Evolutionary conservation across 2,329 filamentous ascomycete species (phyloP).

Genomic region (Neonectria faginata): DNA sequence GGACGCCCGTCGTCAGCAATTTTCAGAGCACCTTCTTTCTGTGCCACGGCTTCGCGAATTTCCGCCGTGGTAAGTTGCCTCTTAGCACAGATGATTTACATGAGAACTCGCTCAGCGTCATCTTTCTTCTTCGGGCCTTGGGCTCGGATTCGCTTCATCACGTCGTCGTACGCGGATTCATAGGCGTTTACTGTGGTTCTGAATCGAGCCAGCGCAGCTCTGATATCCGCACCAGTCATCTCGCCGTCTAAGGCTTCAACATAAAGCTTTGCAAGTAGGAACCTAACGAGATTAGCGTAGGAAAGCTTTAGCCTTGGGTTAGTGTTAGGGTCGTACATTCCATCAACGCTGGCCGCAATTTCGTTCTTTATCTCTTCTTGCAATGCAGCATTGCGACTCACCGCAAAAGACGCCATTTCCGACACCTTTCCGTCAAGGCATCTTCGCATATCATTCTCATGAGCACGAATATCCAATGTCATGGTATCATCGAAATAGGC

Average conservation of each 20-base stretch:
- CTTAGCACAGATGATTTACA: constrained; percentile 55
- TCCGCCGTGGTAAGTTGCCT: constrained; percentile 49
- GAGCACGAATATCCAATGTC: constrained; percentile 33
- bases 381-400: background rate
- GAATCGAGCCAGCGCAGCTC: too few relatives aligned
- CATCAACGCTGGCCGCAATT: constrained; percentile 24
- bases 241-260: constrained; percentile 24
- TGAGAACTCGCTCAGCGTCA: constrained; percentile 52
- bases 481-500: background rate
- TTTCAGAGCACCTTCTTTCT: constrained; percentile 40
- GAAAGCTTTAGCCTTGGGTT: too few relatives aligned
- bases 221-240: too few relatives aligned
- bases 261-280: constrained; percentile 29
- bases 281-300: constrained; percentile 17
- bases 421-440: constrained; percentile 23
- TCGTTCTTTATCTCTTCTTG: constrained; percentile 18
- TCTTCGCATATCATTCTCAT: constrained; percentile 22
- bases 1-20: constrained; percentile 49
- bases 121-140: constrained; percentile 47
- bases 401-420: background rate
- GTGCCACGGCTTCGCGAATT: constrained; percentile 56
- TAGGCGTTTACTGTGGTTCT: constrained; percentile 34
- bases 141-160: constrained; percentile 54
- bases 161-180: constrained; percentile 52
- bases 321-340: constrained; percentile 30